A percentile compares a stretch with the other conserved stretches of the same genome.
Conservation (phyloP, 2,329 filamentous ascomycete genomes). For the Aschersonia sp. region DNA sequence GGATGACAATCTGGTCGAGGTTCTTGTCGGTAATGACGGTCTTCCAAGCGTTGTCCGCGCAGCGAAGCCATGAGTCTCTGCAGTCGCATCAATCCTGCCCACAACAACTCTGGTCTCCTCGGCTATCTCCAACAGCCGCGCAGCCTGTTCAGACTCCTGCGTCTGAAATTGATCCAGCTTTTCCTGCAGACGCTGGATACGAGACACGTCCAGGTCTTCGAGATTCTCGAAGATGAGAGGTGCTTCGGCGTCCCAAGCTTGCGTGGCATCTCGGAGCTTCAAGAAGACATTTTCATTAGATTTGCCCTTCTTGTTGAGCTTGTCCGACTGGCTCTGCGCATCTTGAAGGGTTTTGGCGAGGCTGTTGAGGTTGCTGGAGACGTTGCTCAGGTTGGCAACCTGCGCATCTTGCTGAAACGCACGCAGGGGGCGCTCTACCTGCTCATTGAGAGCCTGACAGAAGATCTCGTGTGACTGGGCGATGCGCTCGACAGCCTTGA, state of each 20-base stretch:
- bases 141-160: conserved; percentile 76
- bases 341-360: conserved; percentile 61
- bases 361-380: conserved; percentile 64
- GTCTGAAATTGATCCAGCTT: conserved; percentile 86
- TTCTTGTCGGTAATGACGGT: conserved; percentile 20
- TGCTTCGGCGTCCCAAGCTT: conserved; percentile 87
- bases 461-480: conserved; percentile 74
- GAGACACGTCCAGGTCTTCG: conserved; percentile 77
- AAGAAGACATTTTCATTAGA: conserved; percentile 49
- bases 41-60: conserved; percentile 27
- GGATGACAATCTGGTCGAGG: conserved; percentile 26
- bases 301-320: conserved; percentile 59
- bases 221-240: conserved; percentile 90
- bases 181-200: conserved; percentile 81
- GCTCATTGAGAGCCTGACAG: conserved; percentile 68
- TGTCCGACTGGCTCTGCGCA: conserved; percentile 36
- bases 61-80: conserved; percentile 68
- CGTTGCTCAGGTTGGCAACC: conserved; percentile 64
- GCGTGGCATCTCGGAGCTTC: conserved; percentile 61
- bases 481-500: conserved; percentile 63
- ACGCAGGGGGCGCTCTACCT: conserved; percentile 75
- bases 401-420: conserved; percentile 62
- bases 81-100: conserved; percentile 72
- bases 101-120: conserved; percentile 71
- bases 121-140: conserved; percentile 57